Base-by-base conservation (phyloP, 306 rosid species). In the Fragaria ananassa region DNA sequence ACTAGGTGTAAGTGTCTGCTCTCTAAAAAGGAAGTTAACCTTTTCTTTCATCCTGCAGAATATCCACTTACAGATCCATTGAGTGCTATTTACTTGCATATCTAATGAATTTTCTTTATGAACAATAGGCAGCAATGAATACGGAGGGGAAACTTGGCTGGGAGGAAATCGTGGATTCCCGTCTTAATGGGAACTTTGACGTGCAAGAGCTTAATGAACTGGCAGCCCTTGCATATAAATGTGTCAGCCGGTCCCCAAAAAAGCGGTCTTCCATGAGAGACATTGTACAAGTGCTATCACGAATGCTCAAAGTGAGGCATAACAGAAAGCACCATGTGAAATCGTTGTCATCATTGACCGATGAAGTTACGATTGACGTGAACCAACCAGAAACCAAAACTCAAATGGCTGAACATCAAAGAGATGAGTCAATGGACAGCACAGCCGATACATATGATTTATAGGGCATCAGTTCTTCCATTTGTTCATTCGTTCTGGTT, bases 211-310 rank as follows among this genome's bases (percentile, higher is more conserved):
- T 96, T 34, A 92, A 96, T 12, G 96, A 89, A 83, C 85, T 96
- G 47, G 97, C 99, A 23, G 89, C 91, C 17, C 93, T 96, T 61
- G 98, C 97, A 44, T 89, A 92, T 86, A 96, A 82, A 75, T 96
- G 99, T 82, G 80, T 96, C 79, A 91, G 84, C 74, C 87, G 91
- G 3, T 71, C 83, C 61, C 93, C 99, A 2, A 87, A 84, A 77
- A 96, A 89, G 76, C 83, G 99, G 12, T 97, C 97, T 82, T 83
- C 96, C 50, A 96, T 92, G 99, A 88, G 98, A 73, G 99, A 96
- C 86, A 84, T 80, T 12, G 99, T 92, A 44, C 99, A 91, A 82
- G 97, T 92, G 63, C 80, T 96, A 41, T 60, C 93, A 0, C 67
- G 93, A 78, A 81, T 96, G 63, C 78, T 87, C 23, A 92, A 96